A percentile compares a stretch with the other conserved stretches of the same genome.
Conservation (phyloP, 768 basidiomycete species). For the Cystofilobasidium ferigula region DNA sequence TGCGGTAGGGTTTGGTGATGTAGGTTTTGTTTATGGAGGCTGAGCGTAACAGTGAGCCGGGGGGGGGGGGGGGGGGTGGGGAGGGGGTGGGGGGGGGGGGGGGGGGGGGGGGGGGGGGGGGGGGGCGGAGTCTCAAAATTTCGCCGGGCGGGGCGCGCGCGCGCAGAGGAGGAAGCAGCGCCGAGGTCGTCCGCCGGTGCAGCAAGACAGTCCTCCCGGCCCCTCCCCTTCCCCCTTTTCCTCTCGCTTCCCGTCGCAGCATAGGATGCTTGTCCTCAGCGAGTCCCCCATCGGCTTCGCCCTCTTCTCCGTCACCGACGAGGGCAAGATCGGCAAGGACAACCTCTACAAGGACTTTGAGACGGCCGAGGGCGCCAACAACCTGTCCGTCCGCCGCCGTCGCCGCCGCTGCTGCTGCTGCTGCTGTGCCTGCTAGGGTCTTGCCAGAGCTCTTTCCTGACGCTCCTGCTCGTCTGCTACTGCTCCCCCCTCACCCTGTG, state of each 20-base stretch:
- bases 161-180: too few species aligned
- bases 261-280: conserved; percentile 80
- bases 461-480: background rate
- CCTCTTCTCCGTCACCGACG: conserved; percentile 32
- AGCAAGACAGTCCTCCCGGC: too few species aligned
- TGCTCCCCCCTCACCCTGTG: conserved; percentile 38
- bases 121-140: too few species aligned
- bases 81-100: too few species aligned
- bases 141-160: too few species aligned
- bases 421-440: too few species aligned
- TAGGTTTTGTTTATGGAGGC: too few species aligned
- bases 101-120: too few species aligned
- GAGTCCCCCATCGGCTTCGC: conserved; percentile 45
- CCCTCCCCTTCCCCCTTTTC: background rate
- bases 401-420: background rate
- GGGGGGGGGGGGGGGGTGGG: too few species aligned
- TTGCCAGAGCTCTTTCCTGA: background rate
- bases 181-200: too few species aligned
- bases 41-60: too few species aligned
- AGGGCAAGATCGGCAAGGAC: conserved; percentile 72
- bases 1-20: too few species aligned
- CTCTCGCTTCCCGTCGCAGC: background rate
- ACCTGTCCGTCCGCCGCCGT: conserved; percentile 53
- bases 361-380: conserved; percentile 80
- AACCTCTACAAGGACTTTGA: conserved; percentile 88